Conservation (phyloP, 106 monocot genomes). For the Dendrobium huoshanense region DNA sequence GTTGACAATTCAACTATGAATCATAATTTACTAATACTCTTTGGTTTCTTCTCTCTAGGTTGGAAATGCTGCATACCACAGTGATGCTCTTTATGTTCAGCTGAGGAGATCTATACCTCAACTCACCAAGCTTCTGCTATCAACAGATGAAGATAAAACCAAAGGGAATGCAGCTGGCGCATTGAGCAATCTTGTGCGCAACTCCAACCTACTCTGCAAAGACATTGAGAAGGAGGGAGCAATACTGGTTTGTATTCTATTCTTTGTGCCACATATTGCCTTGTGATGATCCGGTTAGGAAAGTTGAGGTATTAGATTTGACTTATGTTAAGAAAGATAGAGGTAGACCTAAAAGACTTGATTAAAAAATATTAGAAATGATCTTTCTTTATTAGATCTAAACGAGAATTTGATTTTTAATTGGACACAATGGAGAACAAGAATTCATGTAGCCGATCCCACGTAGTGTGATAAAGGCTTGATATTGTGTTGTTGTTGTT, state of each 20-base stretch:
- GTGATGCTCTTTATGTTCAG: constrained; percentile 60
- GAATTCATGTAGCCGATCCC: no score
- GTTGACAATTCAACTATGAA: neutral
- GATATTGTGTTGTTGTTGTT: no score
- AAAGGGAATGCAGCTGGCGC: constrained; percentile 96
- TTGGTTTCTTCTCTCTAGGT: constrained; percentile 33
- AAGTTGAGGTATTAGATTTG: no score
- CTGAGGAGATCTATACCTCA: constrained; percentile 83
- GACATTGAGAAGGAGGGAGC: constrained; percentile 74
- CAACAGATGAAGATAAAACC: constrained; percentile 86
- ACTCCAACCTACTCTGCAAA: constrained; percentile 68
- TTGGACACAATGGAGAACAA: no score
- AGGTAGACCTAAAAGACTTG: no score
- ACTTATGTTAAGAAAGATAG: no score
- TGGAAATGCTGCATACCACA: constrained; percentile 95
- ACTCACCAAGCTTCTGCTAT: constrained; percentile 62
- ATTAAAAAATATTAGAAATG: no score
- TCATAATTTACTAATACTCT: neutral
- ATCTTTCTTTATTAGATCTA: no score
- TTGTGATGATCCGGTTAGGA: no score
- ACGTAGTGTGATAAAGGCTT: no score
- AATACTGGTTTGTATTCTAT: constrained; percentile 46
- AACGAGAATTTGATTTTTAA: no score
- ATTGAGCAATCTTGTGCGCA: constrained; percentile 89
- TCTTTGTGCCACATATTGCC: no score